Base-by-base conservation (phyloP, 495 filamentous ascomycete genomes). In the Trichoderma gamsii region DNA sequence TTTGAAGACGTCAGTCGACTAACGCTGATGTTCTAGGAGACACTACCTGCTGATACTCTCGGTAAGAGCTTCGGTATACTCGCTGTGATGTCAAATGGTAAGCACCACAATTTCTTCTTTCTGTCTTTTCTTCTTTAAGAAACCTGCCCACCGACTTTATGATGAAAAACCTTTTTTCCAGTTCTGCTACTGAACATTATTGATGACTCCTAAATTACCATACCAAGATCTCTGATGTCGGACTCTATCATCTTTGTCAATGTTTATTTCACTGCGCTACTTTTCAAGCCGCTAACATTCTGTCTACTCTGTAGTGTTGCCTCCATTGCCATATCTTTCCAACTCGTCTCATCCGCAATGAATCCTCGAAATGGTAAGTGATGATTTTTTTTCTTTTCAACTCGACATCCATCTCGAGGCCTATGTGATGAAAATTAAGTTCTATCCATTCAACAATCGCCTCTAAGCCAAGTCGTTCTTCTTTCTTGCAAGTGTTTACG, bases 401-500 rank as follows among this genome's bases (percentile, higher is more conserved):
- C 35, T 38, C 35, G 35, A 29, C n/a, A 21, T 25, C 66, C 43
- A 66, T 63, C 64, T 63, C 68, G 38, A 66, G 67, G 68, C 67
- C 64, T 77, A 82, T 78, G 90, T 90, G 94, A 98, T 97, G 93
- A 96, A 87, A 96, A 87, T 90, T 86, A 82, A 93, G 93, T 92
- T 88, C 35, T 90, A 98, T 98, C 94, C 94, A 98, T 98, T 98
- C 94, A 89, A 96, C 86, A 91, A 97, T 78, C 76, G 83, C 80
- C 84, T 86, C 80, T 81, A 77, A 72, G 80, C 90, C 89, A 85
- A 91, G 84, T 82, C 85, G 87, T 86, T 84, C 88, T 92, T 84
- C 32, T 69, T 77, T 74, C 70, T 74, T 76, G 72, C 74, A 76
- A 79, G 76, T 73, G 75, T 78, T 41, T 72, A 82, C 82, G 83